Base-by-base conservation (phyloP, 495 filamentous ascomycete species). In the Aspergillus sclerotiicarbonarius region DNA sequence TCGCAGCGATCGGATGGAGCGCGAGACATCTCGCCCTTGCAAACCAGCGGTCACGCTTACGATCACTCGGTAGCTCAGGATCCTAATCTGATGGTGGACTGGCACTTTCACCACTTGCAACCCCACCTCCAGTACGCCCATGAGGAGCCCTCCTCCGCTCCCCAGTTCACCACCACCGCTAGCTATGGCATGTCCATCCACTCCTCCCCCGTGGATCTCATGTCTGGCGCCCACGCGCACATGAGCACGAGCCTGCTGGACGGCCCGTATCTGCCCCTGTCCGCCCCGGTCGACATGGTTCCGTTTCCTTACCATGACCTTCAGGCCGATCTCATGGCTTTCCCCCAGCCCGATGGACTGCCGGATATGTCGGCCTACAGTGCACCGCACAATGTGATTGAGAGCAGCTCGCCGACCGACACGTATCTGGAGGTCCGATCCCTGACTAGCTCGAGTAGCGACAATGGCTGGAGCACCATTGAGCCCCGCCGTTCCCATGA, bases 381-480 rank as follows among this genome's bases (percentile, higher is more conserved):
- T 50, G 64, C 73, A 53, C 67, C 72, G 45, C 75, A 72, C 49
- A 71, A 67, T 15, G 56, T 76, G 25, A 56, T 89, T n/a, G 86
- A 85, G 47, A 88, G 87, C 71, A 85, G 87, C 67, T 95, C 91
- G 49, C 91, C 92, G 8, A 90, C 88, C 0, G 87, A 89, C 57
- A 91, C 87, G 37, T 90, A 87, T 69, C 72, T 95, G 8, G 91
- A 96, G 72, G 88, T 93, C 39, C 76, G 90, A 25, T 96, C 92
- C 13, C 75, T 94, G 32, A 80, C 82, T 20, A 84, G 82, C 60
- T 90, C 90, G 10, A 83, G 84, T 59, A 92, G 89, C 69, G 91
- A 95, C 60, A 88, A 90, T 67, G 90, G 90, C 39, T 96, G 91
- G 92, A 82, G 80, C 46, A 80, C 82, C 20, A 83, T 94, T 16